These are phyloP conservation scores for Arthrinium puccinioides DNA, from an alignment of 2,329 filamentous ascomycete species.

Conservation along the genomic window DNA sequence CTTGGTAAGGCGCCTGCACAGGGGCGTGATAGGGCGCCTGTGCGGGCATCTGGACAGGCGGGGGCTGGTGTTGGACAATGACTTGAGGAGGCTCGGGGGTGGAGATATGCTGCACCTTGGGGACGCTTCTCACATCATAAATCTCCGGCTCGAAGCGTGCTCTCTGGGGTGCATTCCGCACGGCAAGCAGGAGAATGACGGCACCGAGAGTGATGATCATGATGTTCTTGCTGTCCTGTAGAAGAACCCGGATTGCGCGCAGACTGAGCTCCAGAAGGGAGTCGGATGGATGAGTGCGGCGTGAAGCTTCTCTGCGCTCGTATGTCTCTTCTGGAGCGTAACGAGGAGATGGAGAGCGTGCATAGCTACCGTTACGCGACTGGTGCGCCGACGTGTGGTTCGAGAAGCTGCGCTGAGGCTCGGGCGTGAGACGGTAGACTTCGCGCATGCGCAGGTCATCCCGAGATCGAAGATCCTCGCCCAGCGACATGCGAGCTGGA, in stretches of 20 bases:
- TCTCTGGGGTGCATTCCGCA: constrained; percentile 23
- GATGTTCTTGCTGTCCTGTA: constrained; percentile 53
- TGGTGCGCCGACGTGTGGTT: constrained; percentile 7
- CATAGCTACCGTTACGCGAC: constrained; percentile 14
- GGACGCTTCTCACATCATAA: constrained; percentile 15
- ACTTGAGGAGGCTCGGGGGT: constrained; percentile 6
- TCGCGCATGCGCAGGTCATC: constrained; percentile 9
- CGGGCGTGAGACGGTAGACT: too few species aligned
- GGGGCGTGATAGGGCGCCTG: neutral
- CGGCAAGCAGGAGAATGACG: constrained; percentile 44
- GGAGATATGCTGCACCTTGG: constrained; percentile 14
- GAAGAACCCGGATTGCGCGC: constrained; percentile 43
- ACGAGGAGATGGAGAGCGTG: constrained; percentile 15
- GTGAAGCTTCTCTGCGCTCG: constrained; percentile 22
- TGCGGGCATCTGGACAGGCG: neutral
- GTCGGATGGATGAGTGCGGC: constrained; percentile 29
- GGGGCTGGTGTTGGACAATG: constrained; percentile 3
- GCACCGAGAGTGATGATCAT: constrained; percentile 47
- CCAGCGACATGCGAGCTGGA: neutral
- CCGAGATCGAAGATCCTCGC: constrained; percentile 4
- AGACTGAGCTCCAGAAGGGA: constrained; percentile 47
- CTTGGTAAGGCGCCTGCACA: too few species aligned
- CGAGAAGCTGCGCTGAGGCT: constrained; percentile 2
- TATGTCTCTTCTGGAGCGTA: constrained; percentile 20
- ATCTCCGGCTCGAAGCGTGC: constrained; percentile 21